Evolutionary conservation across 1,284 basidiomycete species (phyloP), one percentile per base, ranked within the genome.

Genomic region (Acaromyces ingoldii): DNA sequence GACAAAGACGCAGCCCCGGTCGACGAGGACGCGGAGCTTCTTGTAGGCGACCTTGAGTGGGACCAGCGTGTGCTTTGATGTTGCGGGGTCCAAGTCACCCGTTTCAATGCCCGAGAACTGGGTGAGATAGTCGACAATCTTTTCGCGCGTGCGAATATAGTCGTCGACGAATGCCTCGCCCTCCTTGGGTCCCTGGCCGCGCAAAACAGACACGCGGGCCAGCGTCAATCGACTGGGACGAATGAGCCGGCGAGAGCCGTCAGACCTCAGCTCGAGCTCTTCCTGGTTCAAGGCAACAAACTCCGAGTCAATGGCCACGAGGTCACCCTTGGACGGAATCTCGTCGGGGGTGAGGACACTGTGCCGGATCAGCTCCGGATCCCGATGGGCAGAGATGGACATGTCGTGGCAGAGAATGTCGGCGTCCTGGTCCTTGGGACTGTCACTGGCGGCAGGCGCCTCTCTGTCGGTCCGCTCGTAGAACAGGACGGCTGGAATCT

Each of bases 251-350:
- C 91, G 90, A 3, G 89, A 90, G 2, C 93, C 92, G 67, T 97
- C 91, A 0, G 92, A 96, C 9, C 89, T 84, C 70, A 88, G 88
- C 74, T 99, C 93, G 22, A 87, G 86, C 76, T 98, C 93, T 78
- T 97, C 93, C 84, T 90, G 67, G 74, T 97, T 91, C 80, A 99
- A 86, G 15, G 87, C 87, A 6, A 98, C 92, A 73, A 99, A 98
- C 74, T 98, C 95, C 1, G 95, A 91, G 72, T 98, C 95, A 60
- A 99, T 97, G 1, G 92, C 85, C 19, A 98, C 85, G 39, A 95
- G 78, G 3, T 87, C 92, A 2, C 91, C 93, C 9, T 85, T 85
- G 51, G 77, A 82, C 0, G 91, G 93, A 17, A 95, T 76, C 76
- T 97, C 93, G n/a, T 85, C 83, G 15, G 78, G 77, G 2, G 78